Evolutionary conservation across 441 rosid species (phyloP).

Genomic region (Lepidium campestre): DNA sequence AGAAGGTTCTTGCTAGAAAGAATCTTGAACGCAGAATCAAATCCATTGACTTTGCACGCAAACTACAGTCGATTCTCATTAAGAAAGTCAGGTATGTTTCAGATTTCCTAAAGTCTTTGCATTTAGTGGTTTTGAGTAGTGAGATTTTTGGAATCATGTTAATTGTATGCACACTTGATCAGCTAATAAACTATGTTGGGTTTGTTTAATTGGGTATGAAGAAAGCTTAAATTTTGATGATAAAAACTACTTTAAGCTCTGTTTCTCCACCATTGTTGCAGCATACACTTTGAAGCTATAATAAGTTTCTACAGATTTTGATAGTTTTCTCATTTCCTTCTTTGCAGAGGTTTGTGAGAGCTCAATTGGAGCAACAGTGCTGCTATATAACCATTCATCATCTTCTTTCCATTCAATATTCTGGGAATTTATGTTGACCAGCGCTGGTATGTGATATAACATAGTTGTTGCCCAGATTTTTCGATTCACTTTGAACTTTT

Average conservation of each 20-base stretch:
- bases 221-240: background rate
- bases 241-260: background rate
- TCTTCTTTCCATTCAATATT: background rate
- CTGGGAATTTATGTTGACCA: constrained; percentile 3
- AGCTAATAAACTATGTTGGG: background rate
- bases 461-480: background rate
- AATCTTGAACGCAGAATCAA: constrained; percentile 53
- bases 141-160: background rate
- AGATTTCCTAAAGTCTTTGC: background rate
- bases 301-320: background rate
- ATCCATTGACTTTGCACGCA: constrained; percentile 65
- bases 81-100: constrained; percentile 75
- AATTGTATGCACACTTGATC: background rate
- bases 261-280: background rate
- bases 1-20: constrained; percentile 75
- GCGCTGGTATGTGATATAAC: constrained; percentile 1
- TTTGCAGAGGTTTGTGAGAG: constrained; percentile 31
- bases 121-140: background rate
- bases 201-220: background rate
- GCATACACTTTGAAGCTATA: background rate
- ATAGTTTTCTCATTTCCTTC: background rate
- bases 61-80: constrained; percentile 68
- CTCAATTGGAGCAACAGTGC: background rate
- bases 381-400: constrained; percentile 2
- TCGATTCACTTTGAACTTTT: background rate